phyloP scores from a whole-genome alignment of 2,329 filamentous ascomycete species.

The Beauveria pseudobassiana region DNA sequence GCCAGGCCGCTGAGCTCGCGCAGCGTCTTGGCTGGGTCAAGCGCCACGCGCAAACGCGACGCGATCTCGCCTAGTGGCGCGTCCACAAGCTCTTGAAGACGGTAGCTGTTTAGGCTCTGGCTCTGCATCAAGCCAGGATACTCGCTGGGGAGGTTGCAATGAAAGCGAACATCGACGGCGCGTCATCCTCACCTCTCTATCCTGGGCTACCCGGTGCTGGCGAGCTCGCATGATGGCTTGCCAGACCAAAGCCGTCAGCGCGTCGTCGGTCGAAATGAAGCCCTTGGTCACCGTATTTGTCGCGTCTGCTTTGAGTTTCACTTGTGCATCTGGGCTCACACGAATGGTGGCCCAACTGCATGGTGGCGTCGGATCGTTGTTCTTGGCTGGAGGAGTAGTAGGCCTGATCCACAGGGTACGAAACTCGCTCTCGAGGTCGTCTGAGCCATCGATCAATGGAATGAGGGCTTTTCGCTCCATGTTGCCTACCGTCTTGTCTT shows the following conservation, averaged over 20 bases:
- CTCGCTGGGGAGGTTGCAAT: slow-evolving; percentile 30
- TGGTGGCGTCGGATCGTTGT: neutral
- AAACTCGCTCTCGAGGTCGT: neutral
- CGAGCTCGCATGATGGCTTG: slow-evolving; percentile 26
- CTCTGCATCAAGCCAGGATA: slow-evolving; percentile 44
- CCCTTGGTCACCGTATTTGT: neutral
- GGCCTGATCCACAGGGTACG: neutral
- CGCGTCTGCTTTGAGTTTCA: neutral
- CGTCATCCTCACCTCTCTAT: slow-evolving; percentile 26
- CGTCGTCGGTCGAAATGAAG: neutral
- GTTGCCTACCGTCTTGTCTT: neutral
- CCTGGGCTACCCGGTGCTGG: slow-evolving; percentile 22
- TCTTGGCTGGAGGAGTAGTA: neutral
- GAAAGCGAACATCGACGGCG: slow-evolving; percentile 39
- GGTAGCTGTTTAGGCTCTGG: slow-evolving; percentile 32
- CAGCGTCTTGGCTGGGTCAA: slow-evolving; percentile 29
- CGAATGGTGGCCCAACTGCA: neutral
- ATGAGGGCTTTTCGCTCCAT: neutral
- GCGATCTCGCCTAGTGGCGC: slow-evolving; percentile 29
- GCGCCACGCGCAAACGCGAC: slow-evolving; percentile 28
- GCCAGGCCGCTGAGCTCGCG: slow-evolving; percentile 32
- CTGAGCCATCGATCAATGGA: neutral
- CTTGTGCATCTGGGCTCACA: neutral
- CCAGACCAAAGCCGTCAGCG: neutral
- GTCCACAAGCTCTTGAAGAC: slow-evolving; percentile 22